Conservation (phyloP, 2,329 filamentous ascomycete genomes). For the Paracoccidioides brasiliensis region DNA sequence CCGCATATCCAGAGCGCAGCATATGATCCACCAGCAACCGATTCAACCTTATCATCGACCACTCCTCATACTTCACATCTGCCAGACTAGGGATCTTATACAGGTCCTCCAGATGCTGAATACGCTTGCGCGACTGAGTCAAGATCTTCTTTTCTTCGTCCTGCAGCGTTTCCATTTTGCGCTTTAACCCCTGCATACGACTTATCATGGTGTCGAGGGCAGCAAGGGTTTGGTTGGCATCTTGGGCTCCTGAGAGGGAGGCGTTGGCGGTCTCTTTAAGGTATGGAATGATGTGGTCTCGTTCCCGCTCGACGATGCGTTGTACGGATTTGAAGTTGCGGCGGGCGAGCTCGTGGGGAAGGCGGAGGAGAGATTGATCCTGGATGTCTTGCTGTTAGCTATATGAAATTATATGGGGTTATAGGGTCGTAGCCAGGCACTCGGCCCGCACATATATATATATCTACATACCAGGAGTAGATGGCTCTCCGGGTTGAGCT, state of each 20-base stretch:
- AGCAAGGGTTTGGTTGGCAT: constrained; percentile 59
- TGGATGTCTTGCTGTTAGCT: constrained; percentile 22
- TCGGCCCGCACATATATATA: background rate
- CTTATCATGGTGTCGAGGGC: constrained; percentile 74
- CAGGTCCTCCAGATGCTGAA: constrained; percentile 68
- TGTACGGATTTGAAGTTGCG: constrained; percentile 79
- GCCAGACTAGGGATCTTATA: constrained; percentile 68
- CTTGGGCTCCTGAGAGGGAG: constrained; percentile 49
- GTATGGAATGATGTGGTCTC: constrained; percentile 33
- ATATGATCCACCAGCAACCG: constrained; percentile 86
- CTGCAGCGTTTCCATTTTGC: constrained; percentile 65
- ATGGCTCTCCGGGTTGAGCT: constrained; percentile 39
- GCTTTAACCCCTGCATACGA: constrained; percentile 74
- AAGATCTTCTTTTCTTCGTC: constrained; percentile 71
- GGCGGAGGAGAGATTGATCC: constrained; percentile 89
- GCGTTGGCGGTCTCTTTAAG: constrained; percentile 45
- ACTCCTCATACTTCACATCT: constrained; percentile 86
- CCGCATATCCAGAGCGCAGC: constrained; percentile 66
- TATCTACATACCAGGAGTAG: constrained; percentile 31
- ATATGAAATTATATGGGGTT: background rate
- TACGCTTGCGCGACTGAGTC: constrained; percentile 59
- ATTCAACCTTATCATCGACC: constrained; percentile 71
- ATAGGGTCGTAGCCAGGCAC: background rate
- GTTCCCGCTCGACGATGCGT: constrained; percentile 35
- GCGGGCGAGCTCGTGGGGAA: constrained; percentile 82